phyloP scores from a whole-genome alignment of 352 stramenopile genomes.

The Poterioochromonas sp. region DNA sequence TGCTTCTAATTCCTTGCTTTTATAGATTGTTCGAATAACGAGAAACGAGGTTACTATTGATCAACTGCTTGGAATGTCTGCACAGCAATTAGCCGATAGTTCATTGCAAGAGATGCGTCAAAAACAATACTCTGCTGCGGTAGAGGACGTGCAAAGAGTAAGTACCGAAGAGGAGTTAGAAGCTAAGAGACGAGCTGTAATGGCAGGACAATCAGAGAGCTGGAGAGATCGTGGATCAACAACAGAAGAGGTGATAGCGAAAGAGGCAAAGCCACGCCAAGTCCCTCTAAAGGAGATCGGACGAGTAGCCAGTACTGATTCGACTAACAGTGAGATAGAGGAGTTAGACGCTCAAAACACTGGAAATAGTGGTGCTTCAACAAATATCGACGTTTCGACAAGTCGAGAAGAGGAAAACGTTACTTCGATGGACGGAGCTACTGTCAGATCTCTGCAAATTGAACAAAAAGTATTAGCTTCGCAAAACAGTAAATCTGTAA shows the following conservation, averaged over 20 bases:
- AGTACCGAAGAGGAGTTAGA: conserved; percentile 4
- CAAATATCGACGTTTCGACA: no score
- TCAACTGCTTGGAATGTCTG: background rate
- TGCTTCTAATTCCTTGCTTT: no score
- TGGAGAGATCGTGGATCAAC: background rate
- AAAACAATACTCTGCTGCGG: background rate
- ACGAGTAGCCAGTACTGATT: no score
- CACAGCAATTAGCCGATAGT: background rate
- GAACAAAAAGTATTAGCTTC: background rate
- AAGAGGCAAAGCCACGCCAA: no score
- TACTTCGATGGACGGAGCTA: background rate
- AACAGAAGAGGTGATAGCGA: no score
- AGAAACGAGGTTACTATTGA: background rate
- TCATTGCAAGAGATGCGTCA: background rate
- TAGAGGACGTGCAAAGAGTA: background rate
- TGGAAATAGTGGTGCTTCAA: no score
- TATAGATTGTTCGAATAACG: background rate
- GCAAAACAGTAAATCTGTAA: no score
- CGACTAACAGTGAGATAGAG: no score
- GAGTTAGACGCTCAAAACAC: no score
- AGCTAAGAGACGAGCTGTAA: background rate
- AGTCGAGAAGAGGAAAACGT: no score
- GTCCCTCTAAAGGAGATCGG: no score
- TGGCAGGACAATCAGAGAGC: background rate
- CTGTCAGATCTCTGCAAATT: background rate